These are phyloP conservation scores for Phanerodontia chrysosporium DNA, from an alignment of 768 basidiomycete genomes.

Conservation along the genomic window DNA sequence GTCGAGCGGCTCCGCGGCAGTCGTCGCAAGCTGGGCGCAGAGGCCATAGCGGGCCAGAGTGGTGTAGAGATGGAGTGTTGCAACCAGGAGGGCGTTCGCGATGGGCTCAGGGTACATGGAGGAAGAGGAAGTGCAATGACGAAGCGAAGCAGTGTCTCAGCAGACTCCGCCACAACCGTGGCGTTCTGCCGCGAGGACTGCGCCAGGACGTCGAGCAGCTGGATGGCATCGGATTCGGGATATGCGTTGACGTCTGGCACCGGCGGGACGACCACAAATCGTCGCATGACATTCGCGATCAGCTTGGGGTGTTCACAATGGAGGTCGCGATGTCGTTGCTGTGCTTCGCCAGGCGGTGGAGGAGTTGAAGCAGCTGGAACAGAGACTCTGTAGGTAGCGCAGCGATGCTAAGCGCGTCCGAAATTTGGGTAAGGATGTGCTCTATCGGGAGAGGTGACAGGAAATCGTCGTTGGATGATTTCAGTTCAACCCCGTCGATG, in stretches of 20 bases:
- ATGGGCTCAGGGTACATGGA: slow-evolving; percentile 34
- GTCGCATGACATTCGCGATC: slow-evolving; percentile 45
- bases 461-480: slow-evolving; percentile 19
- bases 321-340: slow-evolving; percentile 47
- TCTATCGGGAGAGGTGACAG: slow-evolving; percentile 35
- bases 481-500: slow-evolving; percentile 46
- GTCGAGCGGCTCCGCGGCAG: slow-evolving; percentile 52
- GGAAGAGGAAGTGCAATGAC: slow-evolving; percentile 50
- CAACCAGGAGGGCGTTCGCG: slow-evolving; percentile 44
- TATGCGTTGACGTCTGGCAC: slow-evolving; percentile 26
- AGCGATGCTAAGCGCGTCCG: slow-evolving; percentile 34
- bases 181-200: slow-evolving; percentile 70
- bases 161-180: slow-evolving; percentile 44
- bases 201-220: slow-evolving; percentile 54
- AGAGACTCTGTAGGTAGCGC: slow-evolving; percentile 46
- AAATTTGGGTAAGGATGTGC: slow-evolving; percentile 49
- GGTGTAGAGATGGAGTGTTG: slow-evolving; percentile 61
- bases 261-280: slow-evolving; percentile 54
- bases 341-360: slow-evolving; percentile 59
- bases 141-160: slow-evolving; percentile 72
- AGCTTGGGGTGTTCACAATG: slow-evolving; percentile 53
- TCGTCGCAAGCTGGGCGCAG: slow-evolving; percentile 63
- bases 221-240: slow-evolving; percentile 48
- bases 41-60: slow-evolving; percentile 75
- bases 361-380: slow-evolving; percentile 51